These are phyloP conservation scores for Colletotrichum siamense DNA, from an alignment of 2,329 filamentous ascomycete species.

Conservation along the genomic window DNA sequence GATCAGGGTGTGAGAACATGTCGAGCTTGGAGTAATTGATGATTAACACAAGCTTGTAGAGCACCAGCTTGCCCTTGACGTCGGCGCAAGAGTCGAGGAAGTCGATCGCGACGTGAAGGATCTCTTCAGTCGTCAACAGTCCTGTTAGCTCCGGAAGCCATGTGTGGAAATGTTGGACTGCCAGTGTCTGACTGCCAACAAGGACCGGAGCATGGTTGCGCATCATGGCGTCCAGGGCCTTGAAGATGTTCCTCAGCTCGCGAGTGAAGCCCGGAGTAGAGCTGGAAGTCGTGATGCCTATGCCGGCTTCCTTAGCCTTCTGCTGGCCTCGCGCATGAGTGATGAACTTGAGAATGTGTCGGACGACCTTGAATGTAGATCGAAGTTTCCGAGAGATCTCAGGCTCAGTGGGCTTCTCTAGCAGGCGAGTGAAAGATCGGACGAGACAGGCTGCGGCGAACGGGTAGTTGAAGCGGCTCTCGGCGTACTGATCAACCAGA, in stretches of 20 bases:
- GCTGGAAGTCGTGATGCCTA: slow-evolving; percentile 76
- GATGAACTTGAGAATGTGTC: slow-evolving; percentile 93
- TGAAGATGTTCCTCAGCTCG: slow-evolving; percentile 87
- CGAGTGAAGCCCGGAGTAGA: slow-evolving; percentile 74
- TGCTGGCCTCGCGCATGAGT: slow-evolving; percentile 88
- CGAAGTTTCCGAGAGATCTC: slow-evolving; percentile 84
- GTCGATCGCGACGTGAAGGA: slow-evolving; percentile 88
- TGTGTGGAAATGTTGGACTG: slow-evolving; percentile 94
- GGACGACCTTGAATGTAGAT: slow-evolving; percentile 92
- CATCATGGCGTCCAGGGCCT: slow-evolving; percentile 89
- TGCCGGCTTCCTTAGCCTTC: slow-evolving; percentile 84
- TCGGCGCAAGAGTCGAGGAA: slow-evolving; percentile 90
- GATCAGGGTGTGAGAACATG: slow-evolving; percentile 80
- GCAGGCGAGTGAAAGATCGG: slow-evolving; percentile 81
- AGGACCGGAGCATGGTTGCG: slow-evolving; percentile 82
- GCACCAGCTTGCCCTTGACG: slow-evolving; percentile 87
- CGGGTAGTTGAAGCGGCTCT: slow-evolving; percentile 89
- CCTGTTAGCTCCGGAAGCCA: slow-evolving; percentile 93
- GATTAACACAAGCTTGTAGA: slow-evolving; percentile 92
- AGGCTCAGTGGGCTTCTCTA: slow-evolving; percentile 82
- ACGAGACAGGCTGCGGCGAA: slow-evolving; percentile 90
- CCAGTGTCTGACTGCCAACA: slow-evolving; percentile 91
- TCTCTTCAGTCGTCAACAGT: slow-evolving; percentile 80
- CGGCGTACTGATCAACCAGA: slow-evolving; percentile 89
- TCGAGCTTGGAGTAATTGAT: slow-evolving; percentile 87